Base-by-base conservation (phyloP, 2,329 filamentous ascomycete species). In the Fusarium succisae region DNA sequence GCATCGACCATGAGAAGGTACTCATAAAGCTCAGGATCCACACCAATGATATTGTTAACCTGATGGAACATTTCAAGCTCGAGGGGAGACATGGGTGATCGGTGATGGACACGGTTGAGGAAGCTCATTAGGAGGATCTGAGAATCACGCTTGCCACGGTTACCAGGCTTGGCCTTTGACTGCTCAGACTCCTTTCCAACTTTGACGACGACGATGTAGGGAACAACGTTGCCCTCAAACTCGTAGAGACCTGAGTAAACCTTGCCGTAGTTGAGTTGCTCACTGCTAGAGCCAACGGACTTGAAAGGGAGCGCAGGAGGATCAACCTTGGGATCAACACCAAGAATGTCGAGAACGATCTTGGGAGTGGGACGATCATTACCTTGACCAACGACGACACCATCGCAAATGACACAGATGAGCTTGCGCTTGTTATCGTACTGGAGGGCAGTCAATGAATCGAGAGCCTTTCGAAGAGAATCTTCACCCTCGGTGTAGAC, bases 401-500 rank as follows among this genome's bases (percentile, higher is more conserved):
- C 96, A 79, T 99, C 96, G 80, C 96, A 99, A 76, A 99, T 94
- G 70, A 99, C 94, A 78, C 92, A 96, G 75, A 99, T 96, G 32
- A 99, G 90, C 85, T 99, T 99, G 73, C 96, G 90, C 87, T 99
- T 99, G 84, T 99, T 98, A 84, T 99, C 96, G 78, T 99, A 99
- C 76, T 97, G 93, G 22, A 99, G 88, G 18, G 95, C 94, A 22
- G 96, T 98, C 67, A 98, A 88, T 3, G 96, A 98, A 81, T 99
- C 96, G 6, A 99, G 88, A 59, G 95, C 96, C 80, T 98, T 97
- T 63, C 96, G 89, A 14, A 99, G 86, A 8, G 95, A 96, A 78
- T 99, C 96, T 86, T 99, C 96, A 78, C 95, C 96, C 86, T 99
- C 96, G 0, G 96, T 99, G 80, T 99, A 99, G 10, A 96, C 96